A percentile compares a stretch with the other conserved stretches of the same genome.
phyloP scores from a whole-genome alignment of 176 grass and related monocot genomes.

The Thalia dealbata region DNA sequence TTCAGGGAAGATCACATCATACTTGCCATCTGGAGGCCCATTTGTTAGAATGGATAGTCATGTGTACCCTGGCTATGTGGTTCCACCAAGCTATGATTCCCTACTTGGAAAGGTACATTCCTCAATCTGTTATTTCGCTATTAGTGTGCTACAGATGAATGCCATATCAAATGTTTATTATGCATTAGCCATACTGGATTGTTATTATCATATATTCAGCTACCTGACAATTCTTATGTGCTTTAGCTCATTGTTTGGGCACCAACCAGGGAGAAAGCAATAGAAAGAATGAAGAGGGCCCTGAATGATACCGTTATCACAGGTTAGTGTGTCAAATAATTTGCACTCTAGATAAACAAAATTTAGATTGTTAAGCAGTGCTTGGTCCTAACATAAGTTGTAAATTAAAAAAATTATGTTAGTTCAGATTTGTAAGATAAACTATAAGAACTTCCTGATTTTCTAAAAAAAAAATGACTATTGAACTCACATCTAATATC shows the following conservation, averaged over 20 bases:
- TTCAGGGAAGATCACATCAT: constrained; percentile 46
- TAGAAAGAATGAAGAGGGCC: constrained; percentile 51
- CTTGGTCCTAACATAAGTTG: too few species aligned
- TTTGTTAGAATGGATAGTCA: constrained; percentile 63
- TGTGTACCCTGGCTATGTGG: constrained; percentile 45
- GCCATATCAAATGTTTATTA: background rate
- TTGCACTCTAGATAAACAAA: too few species aligned
- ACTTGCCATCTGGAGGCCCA: constrained; percentile 45
- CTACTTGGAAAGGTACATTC: constrained; percentile 38
- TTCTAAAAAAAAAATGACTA: too few species aligned
- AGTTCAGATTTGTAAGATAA: too few species aligned
- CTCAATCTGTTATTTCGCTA: background rate
- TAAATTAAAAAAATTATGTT: too few species aligned
- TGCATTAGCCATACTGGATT: background rate
- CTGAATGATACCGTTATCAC: constrained; percentile 36
- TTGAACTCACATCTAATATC: too few species aligned
- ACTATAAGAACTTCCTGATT: too few species aligned
- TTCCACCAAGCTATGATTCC: constrained; percentile 46
- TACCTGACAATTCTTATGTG: constrained; percentile 6
- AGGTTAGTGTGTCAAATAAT: constrained; percentile 18
- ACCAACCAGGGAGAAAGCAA: constrained; percentile 48
- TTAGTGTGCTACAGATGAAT: background rate
- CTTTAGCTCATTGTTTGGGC: constrained; percentile 48
- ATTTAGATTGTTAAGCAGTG: too few species aligned
- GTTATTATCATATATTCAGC: background rate